Evolutionary conservation across 176 grass and related monocot species (phyloP).

Genomic region (Aegilops tauschii): DNA sequence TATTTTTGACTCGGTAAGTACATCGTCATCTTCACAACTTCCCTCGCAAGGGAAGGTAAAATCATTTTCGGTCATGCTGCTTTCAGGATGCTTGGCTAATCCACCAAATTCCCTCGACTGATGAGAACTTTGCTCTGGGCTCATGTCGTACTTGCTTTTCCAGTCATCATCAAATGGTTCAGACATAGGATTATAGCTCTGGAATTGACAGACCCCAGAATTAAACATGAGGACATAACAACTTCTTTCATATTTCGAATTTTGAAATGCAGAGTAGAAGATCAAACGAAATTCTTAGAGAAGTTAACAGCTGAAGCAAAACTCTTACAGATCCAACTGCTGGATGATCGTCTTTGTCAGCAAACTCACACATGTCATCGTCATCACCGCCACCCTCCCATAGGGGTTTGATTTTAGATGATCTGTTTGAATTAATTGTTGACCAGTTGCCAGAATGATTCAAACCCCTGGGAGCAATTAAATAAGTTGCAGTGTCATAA

Average conservation of each 20-base stretch:
- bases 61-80: conserved; percentile 43
- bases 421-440: conserved; percentile 46
- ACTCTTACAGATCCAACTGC: conserved; percentile 73
- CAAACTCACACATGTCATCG: conserved; percentile 76
- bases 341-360: conserved; percentile 59
- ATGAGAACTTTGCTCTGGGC: conserved; percentile 38
- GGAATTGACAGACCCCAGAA: conserved; percentile 20
- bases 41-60: conserved; percentile 66
- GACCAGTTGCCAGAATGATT: conserved; percentile 48
- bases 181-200: conserved; percentile 90
- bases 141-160: conserved; percentile 66
- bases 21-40: conserved; percentile 78
- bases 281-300: conserved; percentile 30
- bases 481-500: conserved; percentile 5
- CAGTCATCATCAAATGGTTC: conserved; percentile 85
- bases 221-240: conserved; percentile 15
- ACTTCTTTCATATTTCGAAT: neutral
- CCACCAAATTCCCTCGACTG: conserved; percentile 48
- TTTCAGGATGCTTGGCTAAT: conserved; percentile 43
- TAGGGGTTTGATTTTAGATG: conserved; percentile 50
- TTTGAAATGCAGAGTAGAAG: conserved; percentile 16
- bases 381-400: conserved; percentile 66
- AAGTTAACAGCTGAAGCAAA: conserved; percentile 23
- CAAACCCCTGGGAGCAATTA: conserved; percentile 35
- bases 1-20: conserved; percentile 89